Evolutionary conservation across 2,329 filamentous ascomycete species (phyloP).

Genomic region (Fusarium begoniae): DNA sequence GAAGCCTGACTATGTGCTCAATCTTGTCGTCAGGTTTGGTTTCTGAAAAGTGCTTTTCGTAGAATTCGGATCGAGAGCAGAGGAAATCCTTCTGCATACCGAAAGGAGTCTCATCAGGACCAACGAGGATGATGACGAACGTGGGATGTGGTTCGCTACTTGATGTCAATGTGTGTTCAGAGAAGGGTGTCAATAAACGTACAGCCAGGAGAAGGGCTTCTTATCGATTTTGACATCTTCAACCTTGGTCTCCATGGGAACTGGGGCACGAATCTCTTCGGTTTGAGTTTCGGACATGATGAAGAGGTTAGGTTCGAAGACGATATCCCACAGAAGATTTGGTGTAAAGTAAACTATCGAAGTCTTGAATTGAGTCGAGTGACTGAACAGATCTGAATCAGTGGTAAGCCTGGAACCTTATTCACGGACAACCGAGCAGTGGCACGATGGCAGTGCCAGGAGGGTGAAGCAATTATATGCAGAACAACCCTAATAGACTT

Average conservation of each 20-base stretch:
- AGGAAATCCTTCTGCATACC: slow-evolving; percentile 68
- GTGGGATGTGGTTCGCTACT: slow-evolving; percentile 62
- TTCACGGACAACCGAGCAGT: slow-evolving; percentile 10
- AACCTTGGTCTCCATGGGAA: slow-evolving; percentile 12
- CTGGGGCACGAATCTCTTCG: slow-evolving; percentile 10
- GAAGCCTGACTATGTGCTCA: slow-evolving; percentile 61
- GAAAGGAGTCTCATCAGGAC: slow-evolving; percentile 62
- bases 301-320: neutral
- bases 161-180: slow-evolving; percentile 12
- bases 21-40: slow-evolving; percentile 50
- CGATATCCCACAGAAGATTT: neutral
- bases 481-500: neutral
- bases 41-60: slow-evolving; percentile 55
- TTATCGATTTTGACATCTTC: slow-evolving; percentile 20
- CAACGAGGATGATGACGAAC: slow-evolving; percentile 65
- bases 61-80: slow-evolving; percentile 61
- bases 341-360: neutral
- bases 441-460: neutral
- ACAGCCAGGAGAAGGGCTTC: slow-evolving; percentile 52
- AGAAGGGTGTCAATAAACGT: slow-evolving; percentile 16
- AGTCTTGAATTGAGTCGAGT: neutral
- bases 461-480: neutral
- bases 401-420: slow-evolving; percentile 18
- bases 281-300: slow-evolving; percentile 29
- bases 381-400: neutral